Percentiles rank a stretch among this genome's conserved stretches.
Evolutionary conservation across 2,329 filamentous ascomycete genomes (phyloP).

Genomic region (Thielaviopsis populi): DNA sequence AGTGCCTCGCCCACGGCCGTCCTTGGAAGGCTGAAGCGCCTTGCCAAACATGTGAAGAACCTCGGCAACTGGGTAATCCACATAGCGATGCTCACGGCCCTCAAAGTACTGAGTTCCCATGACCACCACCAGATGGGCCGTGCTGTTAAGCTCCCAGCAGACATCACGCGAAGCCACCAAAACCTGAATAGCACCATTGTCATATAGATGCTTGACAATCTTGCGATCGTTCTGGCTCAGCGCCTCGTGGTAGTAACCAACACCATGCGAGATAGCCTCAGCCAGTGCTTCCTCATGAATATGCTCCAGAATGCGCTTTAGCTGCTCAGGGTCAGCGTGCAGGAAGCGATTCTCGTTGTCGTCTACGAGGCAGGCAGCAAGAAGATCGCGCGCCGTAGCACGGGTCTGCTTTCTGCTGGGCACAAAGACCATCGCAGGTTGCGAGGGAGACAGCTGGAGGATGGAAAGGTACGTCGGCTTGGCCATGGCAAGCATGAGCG

Average conservation of each 20-base stretch:
- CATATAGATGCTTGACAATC: constrained; percentile 85
- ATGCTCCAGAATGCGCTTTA: constrained; percentile 65
- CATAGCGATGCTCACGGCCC: constrained; percentile 87
- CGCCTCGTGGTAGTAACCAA: constrained; percentile 95
- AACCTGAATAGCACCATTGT: constrained; percentile 77
- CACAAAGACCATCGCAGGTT: constrained; percentile 83
- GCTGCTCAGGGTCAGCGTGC: constrained; percentile 66
- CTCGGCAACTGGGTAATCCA: constrained; percentile 89
- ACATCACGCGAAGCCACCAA: constrained; percentile 66
- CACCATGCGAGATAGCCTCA: constrained; percentile 80
- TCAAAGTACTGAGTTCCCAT: constrained; percentile 99
- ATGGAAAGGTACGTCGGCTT: constrained; percentile 85
- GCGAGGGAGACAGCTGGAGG: constrained; percentile 71
- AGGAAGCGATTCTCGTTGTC: constrained; percentile 91
- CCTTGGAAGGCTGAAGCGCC: constrained; percentile 61
- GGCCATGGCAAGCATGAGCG: constrained; percentile 96
- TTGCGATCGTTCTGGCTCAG: constrained; percentile 77
- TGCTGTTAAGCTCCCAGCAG: constrained; percentile 86
- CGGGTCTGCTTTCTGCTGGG: constrained; percentile 88
- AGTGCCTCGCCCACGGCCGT: constrained; percentile 76
- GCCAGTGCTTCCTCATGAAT: constrained; percentile 77
- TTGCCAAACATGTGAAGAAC: constrained; percentile 97
- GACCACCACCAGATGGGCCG: constrained; percentile 79
- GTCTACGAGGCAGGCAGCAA: constrained; percentile 75
- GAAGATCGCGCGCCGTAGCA: constrained; percentile 68